These are phyloP conservation scores for Aotearoamyces nothofagi DNA, from an alignment of 2,329 filamentous ascomycete species.

Conservation along the genomic window DNA sequence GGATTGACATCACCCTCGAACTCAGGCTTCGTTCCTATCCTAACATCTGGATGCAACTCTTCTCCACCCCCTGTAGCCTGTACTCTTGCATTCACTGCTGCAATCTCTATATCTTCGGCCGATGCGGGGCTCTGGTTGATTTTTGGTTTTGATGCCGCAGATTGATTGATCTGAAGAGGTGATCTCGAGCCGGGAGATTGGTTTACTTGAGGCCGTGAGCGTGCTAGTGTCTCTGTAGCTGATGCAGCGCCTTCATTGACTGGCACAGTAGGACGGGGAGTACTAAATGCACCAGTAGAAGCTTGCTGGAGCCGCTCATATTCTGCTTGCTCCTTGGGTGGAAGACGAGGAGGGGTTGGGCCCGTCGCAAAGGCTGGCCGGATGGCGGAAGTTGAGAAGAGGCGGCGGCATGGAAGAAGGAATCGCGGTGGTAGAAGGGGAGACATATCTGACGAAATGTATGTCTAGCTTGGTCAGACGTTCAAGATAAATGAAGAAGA, in stretches of 20 bases:
- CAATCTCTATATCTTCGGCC: conserved; percentile 13
- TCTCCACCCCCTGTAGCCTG: conserved; percentile 38
- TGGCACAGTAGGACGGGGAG: conserved; percentile 29
- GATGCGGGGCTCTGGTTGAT: conserved; percentile 5
- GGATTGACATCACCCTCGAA: conserved; percentile 90
- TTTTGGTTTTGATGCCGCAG: conserved; percentile 20
- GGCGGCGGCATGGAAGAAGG: conserved; percentile 13
- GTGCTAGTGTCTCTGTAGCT: conserved; percentile 9
- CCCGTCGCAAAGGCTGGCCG: conserved; percentile 28
- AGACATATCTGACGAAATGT: conserved; percentile 15
- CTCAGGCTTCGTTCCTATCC: conserved; percentile 69
- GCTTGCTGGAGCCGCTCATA: conserved; percentile 74
- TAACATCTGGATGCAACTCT: conserved; percentile 54
- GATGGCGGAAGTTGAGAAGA: conserved; percentile 12
- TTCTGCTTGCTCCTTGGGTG: conserved; percentile 75
- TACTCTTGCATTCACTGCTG: conserved; percentile 24
- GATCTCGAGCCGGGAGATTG: conserved; percentile 5
- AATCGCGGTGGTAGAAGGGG: conserved; percentile 13
- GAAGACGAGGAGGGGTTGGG: conserved; percentile 72
- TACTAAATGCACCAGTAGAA: conserved; percentile 66
- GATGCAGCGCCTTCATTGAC: conserved; percentile 19
- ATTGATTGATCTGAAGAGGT: conserved; percentile 31
- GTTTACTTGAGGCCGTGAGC: conserved; percentile 15
- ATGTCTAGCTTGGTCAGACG: too few relatives aligned
- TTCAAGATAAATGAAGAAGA: too few relatives aligned